phyloP scores from a whole-genome alignment of 441 rosid genomes.

The Mallotus japonicus region DNA sequence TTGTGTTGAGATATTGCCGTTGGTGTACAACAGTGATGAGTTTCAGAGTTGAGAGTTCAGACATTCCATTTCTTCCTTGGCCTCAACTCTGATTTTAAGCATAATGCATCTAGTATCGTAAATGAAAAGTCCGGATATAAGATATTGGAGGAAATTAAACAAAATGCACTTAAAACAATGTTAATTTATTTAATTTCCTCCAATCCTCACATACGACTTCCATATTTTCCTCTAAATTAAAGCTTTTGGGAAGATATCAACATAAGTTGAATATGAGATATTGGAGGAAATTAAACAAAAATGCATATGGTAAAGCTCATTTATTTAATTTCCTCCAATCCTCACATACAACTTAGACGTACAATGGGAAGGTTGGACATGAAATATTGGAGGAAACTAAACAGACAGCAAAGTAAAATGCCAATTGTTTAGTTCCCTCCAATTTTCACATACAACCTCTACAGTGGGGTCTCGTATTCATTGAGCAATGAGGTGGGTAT shows the following conservation, averaged over 20 bases:
- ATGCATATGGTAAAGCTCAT: neutral
- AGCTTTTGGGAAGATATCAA: neutral
- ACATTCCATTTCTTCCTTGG: no score
- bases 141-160: constrained; percentile 19
- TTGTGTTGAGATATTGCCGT: no score
- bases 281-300: constrained; percentile 17
- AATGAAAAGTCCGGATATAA: neutral
- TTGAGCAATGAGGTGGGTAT: neutral
- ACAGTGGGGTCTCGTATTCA: neutral
- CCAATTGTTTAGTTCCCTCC: constrained; percentile 22
- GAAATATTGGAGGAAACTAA: constrained; percentile 29
- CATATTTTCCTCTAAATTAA: neutral
- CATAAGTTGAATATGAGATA: neutral
- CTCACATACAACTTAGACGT: constrained; percentile 3
- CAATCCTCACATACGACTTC: neutral
- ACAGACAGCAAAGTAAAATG: neutral
- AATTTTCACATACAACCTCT: constrained; percentile 21
- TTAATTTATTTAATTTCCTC: neutral
- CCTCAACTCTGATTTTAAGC: no score
- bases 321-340: constrained; percentile 5
- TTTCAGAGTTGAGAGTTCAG: no score
- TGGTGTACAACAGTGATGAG: no score
- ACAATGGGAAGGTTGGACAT: constrained; percentile 2
- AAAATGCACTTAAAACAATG: neutral
- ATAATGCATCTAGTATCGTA: no score